Evolutionary conservation across 2,329 filamentous ascomycete genomes (phyloP), one percentile per base, ranked within the genome.

Genomic region (Cryphonectria parasitica): DNA sequence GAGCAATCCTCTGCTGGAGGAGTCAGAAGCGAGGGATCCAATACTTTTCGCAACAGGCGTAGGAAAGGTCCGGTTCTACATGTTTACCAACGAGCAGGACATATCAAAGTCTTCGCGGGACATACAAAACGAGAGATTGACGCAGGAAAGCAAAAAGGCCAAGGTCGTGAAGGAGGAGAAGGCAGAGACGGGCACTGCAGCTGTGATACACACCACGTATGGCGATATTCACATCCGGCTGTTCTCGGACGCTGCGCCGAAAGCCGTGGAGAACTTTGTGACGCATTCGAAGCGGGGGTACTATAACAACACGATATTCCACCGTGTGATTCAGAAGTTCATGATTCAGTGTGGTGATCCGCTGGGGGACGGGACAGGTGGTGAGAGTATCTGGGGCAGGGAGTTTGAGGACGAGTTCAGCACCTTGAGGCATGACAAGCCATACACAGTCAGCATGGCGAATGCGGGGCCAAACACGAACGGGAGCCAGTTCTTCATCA

Each of bases 271-370:
- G 82, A 99, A 99, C 80, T 99, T 99, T 79, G 93, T 97, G 69
- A 97, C 94, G 0, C 96, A 98, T 77, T 89, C 94, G 2, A 92
- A 91, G 77, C 91, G 90, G 71, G 94, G 93, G 1, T 99, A 99
- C 80, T 99, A 99, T 84, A 98, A 99, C 83, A 93, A 93, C 81
- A 95, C 95, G 45, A 95, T 98, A 75, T 99, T 99, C 86, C 96
- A 99, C 81, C 91, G 96, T 45, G 92, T 99, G 8, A 99, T 99
- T 76, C 90, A 92, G 72, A 98, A 98, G 78, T 99, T 99, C 83
- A 99, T 99, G 97, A 97, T 99, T 72, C 94, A 94, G 78, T 84
- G 87, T 68, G 94, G 94, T 66, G 94, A 97, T 78, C 94, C 94
- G 0, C 82, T 96, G 0, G 94, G 94, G 13, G 94, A 97, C 77